Base-by-base conservation (phyloP, 2,329 filamentous ascomycete species). In the Pseudogymnoascus pannorum region DNA sequence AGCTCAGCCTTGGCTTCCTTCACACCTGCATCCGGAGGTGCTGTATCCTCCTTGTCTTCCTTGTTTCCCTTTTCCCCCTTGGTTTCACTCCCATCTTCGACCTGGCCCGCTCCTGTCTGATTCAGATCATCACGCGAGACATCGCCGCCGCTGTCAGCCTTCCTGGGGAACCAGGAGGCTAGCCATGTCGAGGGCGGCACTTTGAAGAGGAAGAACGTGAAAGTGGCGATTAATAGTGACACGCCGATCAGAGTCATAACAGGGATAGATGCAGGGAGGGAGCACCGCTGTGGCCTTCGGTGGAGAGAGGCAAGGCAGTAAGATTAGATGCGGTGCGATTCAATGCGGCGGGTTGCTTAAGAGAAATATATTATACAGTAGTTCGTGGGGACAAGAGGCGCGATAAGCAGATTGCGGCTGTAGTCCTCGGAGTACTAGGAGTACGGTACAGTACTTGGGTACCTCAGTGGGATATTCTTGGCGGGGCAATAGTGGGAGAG, bases 151-250 rank as follows among this genome's bases (percentile, higher is more conserved):
- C 36, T 29, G 20, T 58, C 57, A 40, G 63, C 20, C 24, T 33
- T 29, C 51, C 62, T 26, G 60, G 57, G 64, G 11, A 70, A 57
- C 68, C 71, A 75, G 11, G 68, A 66, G 12, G 68, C 66, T 33
- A 78, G 67, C 66, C 76, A 75, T 57, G 83, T 72, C 73, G 82
- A 79, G 51, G 77, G 73, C 58, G 79, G 81, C 61, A 80, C 80
- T 40, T 79, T 78, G 64, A 86, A 76, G 67, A 80, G 74, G 65
- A 87, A 72, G 68, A 80, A 82, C 51, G 86, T 77, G 61, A 87
- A 74, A 0, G 84, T 84, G 44, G 80, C 84, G 65, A 87, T 71
- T 68, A 87, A 76, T 65, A 88, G 75, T n/a, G 84, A 84, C 65
- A 87, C 73, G 65, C 82, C 84, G 64, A 87, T 68, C 68, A 85